Evolutionary conservation across 805 yeast genomes (phyloP).

Genomic region (Saccharomycopsis fibuligera): DNA sequence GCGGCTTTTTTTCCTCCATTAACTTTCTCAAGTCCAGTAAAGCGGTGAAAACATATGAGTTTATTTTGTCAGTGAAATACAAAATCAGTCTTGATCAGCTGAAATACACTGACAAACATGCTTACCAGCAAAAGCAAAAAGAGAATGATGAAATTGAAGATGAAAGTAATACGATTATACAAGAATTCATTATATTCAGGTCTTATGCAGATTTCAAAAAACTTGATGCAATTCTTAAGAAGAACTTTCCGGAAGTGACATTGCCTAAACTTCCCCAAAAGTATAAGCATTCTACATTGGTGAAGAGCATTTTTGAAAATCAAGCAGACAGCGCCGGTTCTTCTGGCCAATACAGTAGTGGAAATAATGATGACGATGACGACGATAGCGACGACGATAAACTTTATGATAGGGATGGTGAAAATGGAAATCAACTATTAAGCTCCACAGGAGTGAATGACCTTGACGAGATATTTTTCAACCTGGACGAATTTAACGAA

Average conservation of each 20-base stretch:
- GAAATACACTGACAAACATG: neutral
- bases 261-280: slow-evolving; percentile 50
- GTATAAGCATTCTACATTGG: slow-evolving; percentile 18
- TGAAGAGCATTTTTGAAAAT: slow-evolving; percentile 8
- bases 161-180: slow-evolving; percentile 32
- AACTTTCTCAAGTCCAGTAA: slow-evolving; percentile 9
- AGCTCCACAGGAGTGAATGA: slow-evolving; percentile 3
- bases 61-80: slow-evolving; percentile 33
- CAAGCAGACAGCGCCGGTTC: slow-evolving; percentile 23
- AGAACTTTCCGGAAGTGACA: slow-evolving; percentile 62
- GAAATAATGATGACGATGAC: slow-evolving; percentile 21
- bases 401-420: too few relatives aligned
- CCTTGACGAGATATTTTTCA: slow-evolving; percentile 6
- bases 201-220: slow-evolving; percentile 63
- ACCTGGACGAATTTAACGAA: slow-evolving; percentile 4
- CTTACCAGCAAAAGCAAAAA: slow-evolving; percentile 27
- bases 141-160: slow-evolving; percentile 28
- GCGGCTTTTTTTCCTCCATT: neutral
- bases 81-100: slow-evolving; percentile 24
- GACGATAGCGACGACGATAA: slow-evolving; percentile 19
- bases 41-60: slow-evolving; percentile 32
- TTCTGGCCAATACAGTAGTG: slow-evolving; percentile 7
- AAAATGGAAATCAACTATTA: slow-evolving; percentile 26
- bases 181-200: slow-evolving; percentile 35
- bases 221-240: slow-evolving; percentile 46